phyloP scores from a whole-genome alignment of 2,329 filamentous ascomycete species.

The Colletotrichum scovillei region DNA sequence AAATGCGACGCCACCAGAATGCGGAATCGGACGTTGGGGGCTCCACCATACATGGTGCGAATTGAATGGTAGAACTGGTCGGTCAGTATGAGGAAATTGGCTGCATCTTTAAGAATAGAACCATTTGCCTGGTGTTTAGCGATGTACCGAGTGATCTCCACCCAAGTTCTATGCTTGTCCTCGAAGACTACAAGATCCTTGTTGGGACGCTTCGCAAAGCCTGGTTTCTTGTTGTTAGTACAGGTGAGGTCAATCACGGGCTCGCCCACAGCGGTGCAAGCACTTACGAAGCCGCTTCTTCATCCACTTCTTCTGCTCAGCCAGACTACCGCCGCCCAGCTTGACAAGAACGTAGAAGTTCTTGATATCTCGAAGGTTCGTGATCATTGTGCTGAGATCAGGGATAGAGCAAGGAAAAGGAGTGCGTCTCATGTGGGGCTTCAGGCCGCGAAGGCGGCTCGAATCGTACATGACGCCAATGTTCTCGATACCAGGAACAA shows the following conservation, averaged over 20 bases:
- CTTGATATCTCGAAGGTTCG: not conserved
- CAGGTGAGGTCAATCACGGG: not conserved
- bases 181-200: not conserved
- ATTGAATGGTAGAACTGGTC: not conserved
- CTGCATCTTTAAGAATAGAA: not conserved
- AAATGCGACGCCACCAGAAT: not conserved
- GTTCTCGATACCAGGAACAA: not conserved
- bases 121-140: not conserved
- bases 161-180: not conserved
- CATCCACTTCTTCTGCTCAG: not conserved
- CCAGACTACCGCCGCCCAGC: not conserved
- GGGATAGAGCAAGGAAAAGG: not conserved
- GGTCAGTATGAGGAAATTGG: fast-evolving
- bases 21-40: not conserved
- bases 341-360: not conserved
- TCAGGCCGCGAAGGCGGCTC: not conserved
- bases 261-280: not conserved
- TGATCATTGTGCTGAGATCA: not conserved
- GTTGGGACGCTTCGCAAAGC: not conserved
- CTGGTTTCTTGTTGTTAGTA: not conserved
- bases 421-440: not conserved
- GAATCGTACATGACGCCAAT: not conserved
- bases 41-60: not conserved
- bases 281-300: not conserved
- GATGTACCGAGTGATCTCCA: not conserved